phyloP scores from a whole-genome alignment of 148 eudicot species.

The Persicaria tinctoria region DNA sequence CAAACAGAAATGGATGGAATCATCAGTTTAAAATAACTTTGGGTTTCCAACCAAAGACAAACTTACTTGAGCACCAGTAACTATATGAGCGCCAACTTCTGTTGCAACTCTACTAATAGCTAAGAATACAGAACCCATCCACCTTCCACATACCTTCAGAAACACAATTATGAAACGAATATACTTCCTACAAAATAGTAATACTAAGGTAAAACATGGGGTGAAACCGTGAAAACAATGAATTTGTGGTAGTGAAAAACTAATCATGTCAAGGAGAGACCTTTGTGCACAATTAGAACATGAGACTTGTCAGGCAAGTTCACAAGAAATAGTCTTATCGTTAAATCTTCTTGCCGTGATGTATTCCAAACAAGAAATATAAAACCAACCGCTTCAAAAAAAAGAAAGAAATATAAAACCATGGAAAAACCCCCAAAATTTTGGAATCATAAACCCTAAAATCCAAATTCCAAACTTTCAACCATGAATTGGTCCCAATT shows the following conservation, averaged over 20 bases:
- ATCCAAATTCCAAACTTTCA: no score
- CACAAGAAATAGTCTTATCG: neutral
- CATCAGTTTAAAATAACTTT: neutral
- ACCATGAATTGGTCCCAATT: no score
- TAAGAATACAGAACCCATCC: conserved; percentile 76
- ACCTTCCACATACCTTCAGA: conserved; percentile 44
- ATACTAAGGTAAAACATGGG: neutral
- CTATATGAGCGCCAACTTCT: conserved; percentile 69
- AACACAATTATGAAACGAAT: neutral
- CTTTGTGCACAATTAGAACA: neutral
- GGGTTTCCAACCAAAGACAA: neutral
- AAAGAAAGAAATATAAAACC: no score
- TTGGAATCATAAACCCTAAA: no score
- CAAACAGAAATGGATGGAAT: neutral
- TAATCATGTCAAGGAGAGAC: neutral
- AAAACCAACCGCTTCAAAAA: no score
- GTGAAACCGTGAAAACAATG: neutral
- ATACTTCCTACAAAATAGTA: neutral
- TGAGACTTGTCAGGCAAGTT: neutral
- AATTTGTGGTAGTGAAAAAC: neutral
- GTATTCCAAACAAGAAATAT: no score
- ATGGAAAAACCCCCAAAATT: no score
- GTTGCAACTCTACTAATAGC: conserved; percentile 58
- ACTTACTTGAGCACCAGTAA: conserved; percentile 58
- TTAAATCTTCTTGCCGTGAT: no score